phyloP scores from a whole-genome alignment of 2,329 filamentous ascomycete genomes.

The Bipolaris victoriae region DNA sequence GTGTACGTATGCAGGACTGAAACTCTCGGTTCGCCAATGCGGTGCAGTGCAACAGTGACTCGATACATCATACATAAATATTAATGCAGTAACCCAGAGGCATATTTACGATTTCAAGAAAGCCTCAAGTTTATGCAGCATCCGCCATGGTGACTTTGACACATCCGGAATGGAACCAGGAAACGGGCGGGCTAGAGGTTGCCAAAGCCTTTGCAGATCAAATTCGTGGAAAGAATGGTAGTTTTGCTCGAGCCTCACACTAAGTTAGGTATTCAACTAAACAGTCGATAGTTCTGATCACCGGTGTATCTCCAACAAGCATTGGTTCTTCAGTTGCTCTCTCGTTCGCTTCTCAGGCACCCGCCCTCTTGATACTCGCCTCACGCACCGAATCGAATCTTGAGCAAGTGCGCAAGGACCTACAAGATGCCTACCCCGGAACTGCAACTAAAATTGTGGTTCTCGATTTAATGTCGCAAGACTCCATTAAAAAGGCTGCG shows the following conservation, averaged over 20 bases:
- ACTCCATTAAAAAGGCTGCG: constrained; percentile 46
- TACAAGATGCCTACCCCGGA: constrained; percentile 42
- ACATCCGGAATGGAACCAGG: constrained; percentile 43
- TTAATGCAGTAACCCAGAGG: too few relatives aligned
- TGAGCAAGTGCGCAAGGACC: constrained; percentile 45
- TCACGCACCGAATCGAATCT: constrained; percentile 55
- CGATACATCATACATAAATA: too few relatives aligned
- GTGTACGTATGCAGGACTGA: too few relatives aligned
- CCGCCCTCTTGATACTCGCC: constrained; percentile 39
- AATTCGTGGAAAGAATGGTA: constrained; percentile 39
- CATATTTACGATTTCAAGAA: too few relatives aligned
- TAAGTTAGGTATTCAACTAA: neutral
- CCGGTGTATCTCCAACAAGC: constrained; percentile 38
- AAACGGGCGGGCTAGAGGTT: constrained; percentile 42
- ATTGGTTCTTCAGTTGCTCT: constrained; percentile 41
- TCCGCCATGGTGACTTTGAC: constrained; percentile 29
- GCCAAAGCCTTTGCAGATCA: constrained; percentile 37
- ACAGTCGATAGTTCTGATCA: constrained; percentile 46
- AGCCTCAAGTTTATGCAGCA: too few relatives aligned
- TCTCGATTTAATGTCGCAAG: constrained; percentile 51
- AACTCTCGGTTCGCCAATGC: too few relatives aligned
- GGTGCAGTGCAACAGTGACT: too few relatives aligned
- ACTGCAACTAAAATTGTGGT: constrained; percentile 27
- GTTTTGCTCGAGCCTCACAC: rapidly evolving
- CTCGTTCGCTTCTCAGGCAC: constrained; percentile 36